A percentile compares a stretch with the other conserved stretches of the same genome.
Evolutionary conservation across 352 stramenopile species (phyloP).

Genomic region (Pythium plurisporium): DNA sequence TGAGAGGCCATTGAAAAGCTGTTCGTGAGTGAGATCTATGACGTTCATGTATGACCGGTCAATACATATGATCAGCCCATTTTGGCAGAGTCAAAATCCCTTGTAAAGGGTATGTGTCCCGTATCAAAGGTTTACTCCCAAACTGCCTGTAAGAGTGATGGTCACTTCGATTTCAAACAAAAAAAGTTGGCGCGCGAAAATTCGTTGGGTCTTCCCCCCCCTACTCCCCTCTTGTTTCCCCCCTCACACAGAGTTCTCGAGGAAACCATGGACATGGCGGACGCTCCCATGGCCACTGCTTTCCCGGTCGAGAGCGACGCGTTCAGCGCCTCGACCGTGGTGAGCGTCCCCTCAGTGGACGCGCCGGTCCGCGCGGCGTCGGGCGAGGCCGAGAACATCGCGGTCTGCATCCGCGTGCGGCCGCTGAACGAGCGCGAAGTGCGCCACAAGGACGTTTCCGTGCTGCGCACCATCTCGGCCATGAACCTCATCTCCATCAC

Average conservation of each 20-base stretch:
- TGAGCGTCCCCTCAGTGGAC: not conserved
- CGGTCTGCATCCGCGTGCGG: slow-evolving; percentile 79
- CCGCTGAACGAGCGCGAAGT: slow-evolving; percentile 71
- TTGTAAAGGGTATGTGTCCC: not conserved
- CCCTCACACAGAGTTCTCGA: not conserved
- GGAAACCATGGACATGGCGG: slow-evolving; percentile 4
- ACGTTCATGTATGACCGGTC: not conserved
- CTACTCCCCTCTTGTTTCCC: not conserved
- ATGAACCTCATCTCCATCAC: slow-evolving; percentile 57
- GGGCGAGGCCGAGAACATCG: slow-evolving; percentile 60
- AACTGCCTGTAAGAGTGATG: slow-evolving; percentile 2
- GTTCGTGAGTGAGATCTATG: too few species aligned
- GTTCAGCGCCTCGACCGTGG: not conserved
- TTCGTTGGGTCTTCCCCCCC: not conserved
- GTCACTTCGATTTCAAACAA: slow-evolving; percentile 6
- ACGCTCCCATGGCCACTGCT: not conserved
- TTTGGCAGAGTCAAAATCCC: not conserved
- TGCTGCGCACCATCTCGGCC: slow-evolving; percentile 35
- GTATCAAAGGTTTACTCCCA: not conserved
- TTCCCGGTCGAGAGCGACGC: not conserved
- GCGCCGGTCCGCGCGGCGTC: not conserved
- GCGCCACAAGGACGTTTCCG: slow-evolving; percentile 33
- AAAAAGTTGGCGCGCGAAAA: slow-evolving; percentile 18
- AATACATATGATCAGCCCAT: not conserved
- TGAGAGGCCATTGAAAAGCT: too few species aligned